A percentile compares a stretch with the other conserved stretches of the same genome.
These are phyloP conservation scores for Parmales sp. DNA, from an alignment of 108 stramenopile genomes.

Conservation along the genomic window DNA sequence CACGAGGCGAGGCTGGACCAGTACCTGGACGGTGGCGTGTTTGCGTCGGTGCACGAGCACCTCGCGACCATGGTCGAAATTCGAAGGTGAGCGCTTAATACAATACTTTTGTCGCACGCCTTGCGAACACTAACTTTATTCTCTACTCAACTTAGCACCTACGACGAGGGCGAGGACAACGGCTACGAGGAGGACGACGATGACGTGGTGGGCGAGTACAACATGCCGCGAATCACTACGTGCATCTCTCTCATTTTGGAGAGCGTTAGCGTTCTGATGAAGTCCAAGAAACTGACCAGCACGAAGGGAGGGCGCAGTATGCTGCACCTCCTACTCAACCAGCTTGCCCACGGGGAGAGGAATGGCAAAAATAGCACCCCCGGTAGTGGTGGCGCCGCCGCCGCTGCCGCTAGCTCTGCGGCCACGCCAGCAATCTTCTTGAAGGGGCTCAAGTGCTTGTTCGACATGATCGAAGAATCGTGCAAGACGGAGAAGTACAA, in stretches of 20 bases:
- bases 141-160: too few species aligned
- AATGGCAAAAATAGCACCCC: not conserved
- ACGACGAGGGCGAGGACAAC: conserved; percentile 13
- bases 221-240: not conserved
- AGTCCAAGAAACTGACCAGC: conserved; percentile 24
- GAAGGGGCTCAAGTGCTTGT: conserved; percentile 9
- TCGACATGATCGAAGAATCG: conserved; percentile 27
- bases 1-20: not conserved
- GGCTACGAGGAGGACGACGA: conserved; percentile 16
- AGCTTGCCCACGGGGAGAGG: conserved; percentile 29
- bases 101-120: too few species aligned
- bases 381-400: conserved; percentile 5
- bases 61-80: conserved; percentile 28
- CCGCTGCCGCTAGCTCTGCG: conserved; percentile 9
- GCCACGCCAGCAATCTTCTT: not conserved
- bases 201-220: not conserved
- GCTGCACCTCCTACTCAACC: conserved; percentile 22
- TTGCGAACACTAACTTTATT: too few species aligned
- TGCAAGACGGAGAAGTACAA: conserved; percentile 27
- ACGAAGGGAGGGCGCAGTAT: conserved; percentile 17
- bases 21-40: conserved; percentile 23
- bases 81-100: too few species aligned
- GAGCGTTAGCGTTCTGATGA: conserved; percentile 21
- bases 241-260: conserved; percentile 22
- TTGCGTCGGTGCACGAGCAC: conserved; percentile 30